A percentile compares a stretch with the other conserved stretches of the same genome.
These are phyloP conservation scores for Biscutella laevigata DNA, from an alignment of 441 rosid species.

Conservation along the genomic window DNA sequence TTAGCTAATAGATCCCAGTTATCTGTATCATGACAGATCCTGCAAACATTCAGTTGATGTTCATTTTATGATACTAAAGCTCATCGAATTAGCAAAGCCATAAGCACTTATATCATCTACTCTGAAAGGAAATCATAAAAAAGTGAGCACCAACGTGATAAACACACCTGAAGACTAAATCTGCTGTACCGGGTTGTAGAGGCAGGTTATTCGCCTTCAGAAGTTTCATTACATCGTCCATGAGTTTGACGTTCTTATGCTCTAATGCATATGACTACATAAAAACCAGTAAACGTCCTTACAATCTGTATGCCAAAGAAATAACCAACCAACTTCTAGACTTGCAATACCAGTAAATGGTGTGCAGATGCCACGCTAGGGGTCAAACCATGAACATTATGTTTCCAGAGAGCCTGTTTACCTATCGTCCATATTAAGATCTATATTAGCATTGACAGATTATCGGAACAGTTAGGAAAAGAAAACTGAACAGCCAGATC, in stretches of 20 bases:
- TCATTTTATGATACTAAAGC: slow-evolving; percentile 11
- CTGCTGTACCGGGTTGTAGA: slow-evolving; percentile 73
- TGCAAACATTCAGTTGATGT: slow-evolving; percentile 38
- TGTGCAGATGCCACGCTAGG: slow-evolving; percentile 76
- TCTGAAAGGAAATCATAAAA: not conserved
- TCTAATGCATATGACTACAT: slow-evolving; percentile 57
- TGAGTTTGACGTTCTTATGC: slow-evolving; percentile 42
- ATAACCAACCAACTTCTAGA: not conserved
- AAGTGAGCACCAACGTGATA: not conserved
- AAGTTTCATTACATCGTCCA: slow-evolving; percentile 62
- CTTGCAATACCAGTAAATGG: slow-evolving; percentile 57
- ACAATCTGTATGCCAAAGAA: not conserved
- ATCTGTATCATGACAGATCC: slow-evolving; percentile 60
- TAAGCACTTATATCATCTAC: not conserved
- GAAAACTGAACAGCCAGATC: not conserved
- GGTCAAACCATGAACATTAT: slow-evolving; percentile 69
- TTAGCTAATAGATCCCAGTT: slow-evolving; percentile 68
- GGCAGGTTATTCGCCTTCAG: slow-evolving; percentile 46
- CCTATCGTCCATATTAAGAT: slow-evolving; percentile 31
- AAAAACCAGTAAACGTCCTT: slow-evolving; percentile 20
- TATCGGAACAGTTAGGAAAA: not conserved
- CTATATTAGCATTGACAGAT: not conserved
- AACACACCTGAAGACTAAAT: slow-evolving; percentile 60
- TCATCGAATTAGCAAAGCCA: not conserved
- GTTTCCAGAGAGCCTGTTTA: slow-evolving; percentile 60